Evolutionary conservation across 2,329 filamentous ascomycete genomes (phyloP).

Genomic region (Alternaria solani): DNA sequence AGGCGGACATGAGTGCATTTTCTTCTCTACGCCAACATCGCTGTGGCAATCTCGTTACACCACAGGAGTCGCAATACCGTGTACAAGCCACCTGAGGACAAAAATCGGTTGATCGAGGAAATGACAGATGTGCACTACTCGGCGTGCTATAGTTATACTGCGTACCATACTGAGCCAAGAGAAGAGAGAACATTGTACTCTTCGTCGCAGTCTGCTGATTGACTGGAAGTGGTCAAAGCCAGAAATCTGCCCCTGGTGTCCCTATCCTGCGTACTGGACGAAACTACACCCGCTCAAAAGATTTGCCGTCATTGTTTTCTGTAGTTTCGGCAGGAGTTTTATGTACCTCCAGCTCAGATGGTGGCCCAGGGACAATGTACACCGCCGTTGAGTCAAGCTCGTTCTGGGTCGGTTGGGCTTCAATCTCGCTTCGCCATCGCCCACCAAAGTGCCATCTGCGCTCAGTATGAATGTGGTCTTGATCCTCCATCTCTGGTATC

Average conservation of each 20-base stretch:
- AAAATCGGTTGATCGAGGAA: not conserved
- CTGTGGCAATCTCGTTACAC: not conserved
- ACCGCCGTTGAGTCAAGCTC: conserved; percentile 18
- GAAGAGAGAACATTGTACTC: not conserved
- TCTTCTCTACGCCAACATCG: not conserved
- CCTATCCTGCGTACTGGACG: too few species aligned
- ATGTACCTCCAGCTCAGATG: conserved; percentile 1
- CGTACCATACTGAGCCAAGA: not conserved
- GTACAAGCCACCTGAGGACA: not conserved
- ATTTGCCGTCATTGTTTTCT: not conserved
- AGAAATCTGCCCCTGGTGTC: not conserved
- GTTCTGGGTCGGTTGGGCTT: not conserved
- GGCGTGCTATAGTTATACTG: not conserved
- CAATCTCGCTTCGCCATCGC: conserved; percentile 8
- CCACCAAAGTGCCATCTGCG: conserved; percentile 12
- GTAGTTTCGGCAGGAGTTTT: not conserved
- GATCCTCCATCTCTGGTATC: not conserved
- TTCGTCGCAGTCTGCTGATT: not conserved
- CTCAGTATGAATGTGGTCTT: not conserved
- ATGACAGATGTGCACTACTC: too few species aligned
- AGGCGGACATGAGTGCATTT: conserved; percentile 5
- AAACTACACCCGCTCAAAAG: not conserved
- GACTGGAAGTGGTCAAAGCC: not conserved
- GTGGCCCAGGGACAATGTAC: conserved; percentile 11
- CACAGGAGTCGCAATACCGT: not conserved